Conservation (phyloP, 169 alveolate genomes). For the Eimeria tenella region DNA sequence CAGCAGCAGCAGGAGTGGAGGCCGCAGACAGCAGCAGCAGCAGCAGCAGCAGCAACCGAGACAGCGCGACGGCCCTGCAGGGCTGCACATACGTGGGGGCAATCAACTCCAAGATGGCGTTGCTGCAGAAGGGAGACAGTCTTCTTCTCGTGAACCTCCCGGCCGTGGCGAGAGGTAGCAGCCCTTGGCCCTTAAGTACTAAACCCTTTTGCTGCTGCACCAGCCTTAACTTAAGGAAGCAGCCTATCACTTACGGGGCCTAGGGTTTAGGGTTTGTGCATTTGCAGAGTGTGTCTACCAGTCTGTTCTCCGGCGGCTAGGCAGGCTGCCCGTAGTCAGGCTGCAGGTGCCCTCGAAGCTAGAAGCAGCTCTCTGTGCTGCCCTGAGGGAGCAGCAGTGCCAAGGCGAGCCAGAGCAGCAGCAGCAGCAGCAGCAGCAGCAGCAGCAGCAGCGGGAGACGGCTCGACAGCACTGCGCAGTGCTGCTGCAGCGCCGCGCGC, state of each 20-base stretch:
- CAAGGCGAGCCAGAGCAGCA: background rate
- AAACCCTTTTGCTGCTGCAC: background rate
- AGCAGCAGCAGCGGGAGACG: background rate
- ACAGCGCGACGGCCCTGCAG: constrained; percentile 27
- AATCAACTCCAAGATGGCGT: constrained; percentile 33
- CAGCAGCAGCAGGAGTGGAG: constrained; percentile 10
- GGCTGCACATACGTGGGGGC: constrained; percentile 42
- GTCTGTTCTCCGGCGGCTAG: constrained; percentile 53
- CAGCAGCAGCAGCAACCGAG: background rate
- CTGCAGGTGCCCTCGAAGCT: constrained; percentile 13
- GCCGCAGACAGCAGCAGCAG: background rate
- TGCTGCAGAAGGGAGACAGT: constrained; percentile 46
- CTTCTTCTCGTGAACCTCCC: constrained; percentile 57
- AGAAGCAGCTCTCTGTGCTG: background rate
- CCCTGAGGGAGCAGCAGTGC: background rate
- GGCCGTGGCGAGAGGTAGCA: constrained; percentile 42
- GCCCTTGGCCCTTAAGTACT: background rate
- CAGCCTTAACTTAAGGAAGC: background rate
- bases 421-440: background rate
- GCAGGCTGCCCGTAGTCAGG: constrained; percentile 41
- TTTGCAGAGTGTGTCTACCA: constrained; percentile 73
- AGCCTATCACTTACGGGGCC: background rate
- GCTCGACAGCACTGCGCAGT: background rate
- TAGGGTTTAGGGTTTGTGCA: background rate
- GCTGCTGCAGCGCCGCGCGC: constrained; percentile 1